phyloP scores from a whole-genome alignment of 169 alveolate species.

The Cryptosporidium ryanae region DNA sequence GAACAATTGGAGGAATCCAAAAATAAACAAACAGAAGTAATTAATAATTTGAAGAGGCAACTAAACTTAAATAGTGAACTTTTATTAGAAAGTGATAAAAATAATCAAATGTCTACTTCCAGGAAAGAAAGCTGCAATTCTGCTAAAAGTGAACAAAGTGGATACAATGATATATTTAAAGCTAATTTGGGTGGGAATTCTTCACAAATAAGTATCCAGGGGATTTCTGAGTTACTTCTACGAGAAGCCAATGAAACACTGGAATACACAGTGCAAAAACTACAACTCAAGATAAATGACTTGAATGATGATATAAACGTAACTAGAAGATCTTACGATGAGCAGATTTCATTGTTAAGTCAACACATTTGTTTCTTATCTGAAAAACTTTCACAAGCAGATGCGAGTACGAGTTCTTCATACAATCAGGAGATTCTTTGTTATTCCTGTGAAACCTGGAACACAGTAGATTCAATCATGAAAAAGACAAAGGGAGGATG shows the following conservation, averaged over 20 bases:
- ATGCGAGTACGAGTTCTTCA: constrained; percentile 54
- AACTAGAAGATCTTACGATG: constrained; percentile 58
- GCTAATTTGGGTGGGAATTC: background rate
- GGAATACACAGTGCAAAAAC: constrained; percentile 42
- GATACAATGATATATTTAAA: background rate
- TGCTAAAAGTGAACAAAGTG: constrained; percentile 7
- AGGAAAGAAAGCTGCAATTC: background rate
- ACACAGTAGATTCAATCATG: constrained; percentile 21
- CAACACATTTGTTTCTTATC: constrained; percentile 60
- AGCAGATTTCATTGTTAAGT: constrained; percentile 39
- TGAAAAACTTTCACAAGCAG: constrained; percentile 42
- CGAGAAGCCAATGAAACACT: constrained; percentile 72
- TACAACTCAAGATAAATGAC: constrained; percentile 29
- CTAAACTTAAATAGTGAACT: background rate
- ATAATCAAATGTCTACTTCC: background rate
- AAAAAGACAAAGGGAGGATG: constrained; percentile 57
- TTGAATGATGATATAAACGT: constrained; percentile 52
- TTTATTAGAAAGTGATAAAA: constrained; percentile 2
- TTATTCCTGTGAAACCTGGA: constrained; percentile 53
- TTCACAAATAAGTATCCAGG: constrained; percentile 20
- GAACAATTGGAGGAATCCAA: constrained; percentile 32
- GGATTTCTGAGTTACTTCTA: constrained; percentile 45
- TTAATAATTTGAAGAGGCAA: constrained; percentile 36
- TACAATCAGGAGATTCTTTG: constrained; percentile 68
- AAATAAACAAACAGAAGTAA: constrained; percentile 35